phyloP scores from a whole-genome alignment of 208 protist species.

The Naegleria fowleri region DNA sequence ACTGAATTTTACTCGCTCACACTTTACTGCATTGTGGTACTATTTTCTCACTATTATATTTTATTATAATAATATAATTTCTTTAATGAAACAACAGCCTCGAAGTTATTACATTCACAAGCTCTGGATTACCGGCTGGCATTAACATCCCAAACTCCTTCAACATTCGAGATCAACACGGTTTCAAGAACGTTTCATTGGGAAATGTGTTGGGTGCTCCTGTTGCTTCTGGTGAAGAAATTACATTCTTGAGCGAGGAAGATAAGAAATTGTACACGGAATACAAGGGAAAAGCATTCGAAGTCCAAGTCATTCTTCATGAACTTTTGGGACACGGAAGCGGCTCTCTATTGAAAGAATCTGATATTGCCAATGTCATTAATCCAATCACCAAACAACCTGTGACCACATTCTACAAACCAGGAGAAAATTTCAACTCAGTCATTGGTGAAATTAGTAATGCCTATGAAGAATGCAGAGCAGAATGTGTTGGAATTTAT shows the following conservation, averaged over 20 bases:
- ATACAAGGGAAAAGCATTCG: slow-evolving; percentile 55
- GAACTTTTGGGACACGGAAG: slow-evolving; percentile 84
- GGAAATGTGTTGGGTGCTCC: slow-evolving; percentile 68
- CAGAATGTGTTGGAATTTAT: slow-evolving; percentile 75
- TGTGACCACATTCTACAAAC: slow-evolving; percentile 69
- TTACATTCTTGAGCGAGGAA: slow-evolving; percentile 60
- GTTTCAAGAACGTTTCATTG: slow-evolving; percentile 87
- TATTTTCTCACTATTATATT: too few species aligned
- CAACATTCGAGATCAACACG: slow-evolving; percentile 68
- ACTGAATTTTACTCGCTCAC: too few species aligned
- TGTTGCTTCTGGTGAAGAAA: slow-evolving; percentile 55
- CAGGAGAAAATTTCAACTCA: slow-evolving; percentile 72
- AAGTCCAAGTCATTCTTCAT: slow-evolving; percentile 83
- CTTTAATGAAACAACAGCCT: slow-evolving; percentile 45
- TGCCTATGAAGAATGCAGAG: slow-evolving; percentile 78
- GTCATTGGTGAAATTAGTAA: slow-evolving; percentile 62
- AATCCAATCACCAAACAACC: slow-evolving; percentile 64
- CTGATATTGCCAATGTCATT: slow-evolving; percentile 48
- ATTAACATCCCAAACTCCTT: slow-evolving; percentile 86
- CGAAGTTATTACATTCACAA: slow-evolving; percentile 77
- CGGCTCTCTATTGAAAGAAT: slow-evolving; percentile 67
- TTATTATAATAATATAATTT: too few species aligned
- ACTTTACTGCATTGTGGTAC: too few species aligned
- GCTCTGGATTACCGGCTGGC: slow-evolving; percentile 70
- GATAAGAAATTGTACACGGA: slow-evolving; percentile 72